Evolutionary conservation across 2,329 filamentous ascomycete species (phyloP).

Genomic region (Penicillium italicum): DNA sequence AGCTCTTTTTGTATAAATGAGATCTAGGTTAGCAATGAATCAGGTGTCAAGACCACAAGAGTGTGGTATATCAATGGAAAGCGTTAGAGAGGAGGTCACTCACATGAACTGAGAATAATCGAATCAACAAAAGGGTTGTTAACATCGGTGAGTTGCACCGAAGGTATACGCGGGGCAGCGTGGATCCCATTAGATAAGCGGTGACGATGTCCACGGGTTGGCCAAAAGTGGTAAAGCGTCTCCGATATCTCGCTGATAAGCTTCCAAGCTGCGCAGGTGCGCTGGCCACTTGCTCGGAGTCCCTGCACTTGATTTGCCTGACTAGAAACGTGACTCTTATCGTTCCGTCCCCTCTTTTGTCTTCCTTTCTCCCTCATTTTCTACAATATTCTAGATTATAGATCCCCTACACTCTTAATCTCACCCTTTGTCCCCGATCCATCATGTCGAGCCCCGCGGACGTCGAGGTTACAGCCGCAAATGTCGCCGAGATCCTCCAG

Average conservation of each 20-base stretch:
- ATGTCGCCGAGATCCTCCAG: slow-evolving; percentile 63
- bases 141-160: neutral
- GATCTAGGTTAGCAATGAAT: slow-evolving; percentile 5
- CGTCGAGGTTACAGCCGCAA: slow-evolving; percentile 52
- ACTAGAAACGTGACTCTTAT: neutral
- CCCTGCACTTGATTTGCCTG: neutral
- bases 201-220: slow-evolving; percentile 13
- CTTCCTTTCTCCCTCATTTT: neutral
- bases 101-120: slow-evolving; percentile 2
- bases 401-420: neutral
- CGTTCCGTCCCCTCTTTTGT: neutral
- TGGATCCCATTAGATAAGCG: slow-evolving; percentile 17
- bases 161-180: slow-evolving; percentile 19
- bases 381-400: neutral
- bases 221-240: slow-evolving; percentile 4
- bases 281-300: neutral
- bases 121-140: slow-evolving; percentile 1
- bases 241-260: slow-evolving; percentile 5
- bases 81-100: neutral
- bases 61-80: neutral
- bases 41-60: neutral
- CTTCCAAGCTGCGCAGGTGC: neutral
- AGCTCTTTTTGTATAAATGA: slow-evolving; percentile 1
- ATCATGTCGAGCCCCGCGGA: slow-evolving; percentile 12
- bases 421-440: neutral